Evolutionary conservation across 176 grass and related monocot species (phyloP).

Genomic region (Avena sativa): DNA sequence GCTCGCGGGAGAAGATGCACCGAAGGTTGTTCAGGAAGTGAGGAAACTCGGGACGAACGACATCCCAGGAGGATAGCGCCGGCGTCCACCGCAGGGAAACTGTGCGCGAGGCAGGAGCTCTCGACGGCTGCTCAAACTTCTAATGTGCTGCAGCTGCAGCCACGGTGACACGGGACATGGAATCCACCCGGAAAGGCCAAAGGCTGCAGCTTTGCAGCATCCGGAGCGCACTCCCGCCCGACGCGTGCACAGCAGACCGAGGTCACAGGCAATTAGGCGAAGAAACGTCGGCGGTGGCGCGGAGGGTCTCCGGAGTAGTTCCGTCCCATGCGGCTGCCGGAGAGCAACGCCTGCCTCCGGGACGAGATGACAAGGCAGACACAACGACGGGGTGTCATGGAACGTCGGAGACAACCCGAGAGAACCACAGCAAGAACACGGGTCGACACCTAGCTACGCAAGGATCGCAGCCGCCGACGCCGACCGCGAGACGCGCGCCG

Average conservation of each 20-base stretch:
- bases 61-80: background rate
- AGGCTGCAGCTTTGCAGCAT: slow-evolving; percentile 18
- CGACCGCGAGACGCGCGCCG: background rate
- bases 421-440: background rate
- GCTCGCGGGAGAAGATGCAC: slow-evolving; percentile 17
- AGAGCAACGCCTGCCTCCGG: background rate
- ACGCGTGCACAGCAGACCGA: too few relatives aligned
- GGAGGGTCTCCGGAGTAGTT: background rate
- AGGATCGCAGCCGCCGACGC: background rate
- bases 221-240: too few relatives aligned
- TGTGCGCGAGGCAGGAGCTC: too few relatives aligned
- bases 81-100: slow-evolving; percentile 15
- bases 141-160: background rate
- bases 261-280: background rate
- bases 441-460: background rate
- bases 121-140: background rate
- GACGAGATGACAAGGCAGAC: background rate
- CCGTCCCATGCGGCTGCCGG: background rate
- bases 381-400: background rate
- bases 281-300: background rate
- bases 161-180: slow-evolving; percentile 2
- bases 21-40: slow-evolving; percentile 10
- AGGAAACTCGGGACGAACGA: slow-evolving; percentile 28
- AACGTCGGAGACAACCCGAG: slow-evolving; percentile 14
- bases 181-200: background rate